Base-by-base conservation (phyloP, 2,329 filamentous ascomycete species). In the Penicillium sclerotiorum region DNA sequence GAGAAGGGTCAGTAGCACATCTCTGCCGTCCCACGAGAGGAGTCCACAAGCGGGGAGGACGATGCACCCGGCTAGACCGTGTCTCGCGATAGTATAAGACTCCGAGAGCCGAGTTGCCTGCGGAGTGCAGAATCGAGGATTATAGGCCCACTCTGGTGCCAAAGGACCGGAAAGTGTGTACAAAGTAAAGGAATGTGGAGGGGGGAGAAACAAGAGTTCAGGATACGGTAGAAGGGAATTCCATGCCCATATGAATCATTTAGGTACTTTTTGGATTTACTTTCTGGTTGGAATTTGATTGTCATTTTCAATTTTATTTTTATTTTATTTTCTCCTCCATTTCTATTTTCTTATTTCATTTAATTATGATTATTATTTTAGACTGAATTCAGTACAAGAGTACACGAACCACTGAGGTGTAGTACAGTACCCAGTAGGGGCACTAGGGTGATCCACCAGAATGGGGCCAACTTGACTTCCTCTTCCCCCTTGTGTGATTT, bases 1-100 rank as follows among this genome's bases (percentile, higher is more conserved):
- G 43, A 42, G 37, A 17, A 47, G 39, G n/a, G 47, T 47, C 47
- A 37, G 54, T 54, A 49, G 48, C 48, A 53, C 52, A 57, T 59
- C 43, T 53, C 53, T 56, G 48, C 52, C 54, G 57, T 60, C 52
- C 50, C 57, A 60, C 56, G 27, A 47, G 52, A 51, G 43, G 20
- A 47, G 36, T 38, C 48, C 49, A 55, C 49, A 49, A 49, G 53
- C 42, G 51, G 46, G 50, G 53, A 44, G 44, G 33, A 47, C 13
- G 32, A 17, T 25, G 43, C 25, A 35, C 15, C 36, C 28, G 42
- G 36, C 39, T 46, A 40, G 42, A 49, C 30, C 35, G 44, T 48
- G 18, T 41, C 22, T 28, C 9, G n/a, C n/a, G 22, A 20, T 20
- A 9, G 11, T 45, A 25, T 13, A 22, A 17, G 23, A 22, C 15